Base-by-base conservation (phyloP, 768 basidiomycete genomes). In the Tylopilus vinaceipallidus region DNA sequence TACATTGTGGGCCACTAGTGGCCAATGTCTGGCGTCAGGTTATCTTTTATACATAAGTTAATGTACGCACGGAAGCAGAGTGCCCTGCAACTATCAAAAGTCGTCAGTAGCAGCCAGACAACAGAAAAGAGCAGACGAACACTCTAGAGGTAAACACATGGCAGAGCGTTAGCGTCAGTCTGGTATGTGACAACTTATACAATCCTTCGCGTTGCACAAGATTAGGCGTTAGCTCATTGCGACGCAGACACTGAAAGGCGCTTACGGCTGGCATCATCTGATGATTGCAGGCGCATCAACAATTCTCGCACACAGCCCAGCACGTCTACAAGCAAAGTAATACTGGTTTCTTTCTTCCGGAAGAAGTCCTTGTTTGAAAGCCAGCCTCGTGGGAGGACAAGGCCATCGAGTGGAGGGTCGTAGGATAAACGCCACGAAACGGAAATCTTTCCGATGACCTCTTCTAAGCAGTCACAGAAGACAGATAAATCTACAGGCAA, bases 361-460 rank as follows among this genome's bases (percentile, higher is more conserved):
- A 23, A 62, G 44, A 58, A 54, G 47, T 52, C 56, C 14, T 51
- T 50, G 38, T 57, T 37, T 23, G 34, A 16, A 14, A 82, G 57
- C 82, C 82, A 86, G 44, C 73, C 76, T 2, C 73, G 73, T 0
- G 84, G 84, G 29, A 86, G 69, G 5, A 75, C 74, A 23, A 81
- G 54, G 14, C 71, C 68, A 57, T 84, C 76, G 0, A 81, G 60
- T 38, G 37, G 47, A 0, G 36, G 51, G 6, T 12, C 19, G 19
- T 12, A 52, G 33, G 24, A 57, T 54, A 47, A 64, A 59, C 61
- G 63, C 35, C 59, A 57, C 1, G 69, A 67, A 2, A 84, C 45
- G 5, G 78, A 64, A 5, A 73, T 56, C 13, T 68, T 69, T 7
- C 69, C 69, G 40, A 76, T 74, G 2, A 85, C 59, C 10, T 64